A percentile compares a stretch with the other conserved stretches of the same genome.
Evolutionary conservation across 306 rosid genomes (phyloP).

Genomic region (Quercus aquifolioides): DNA sequence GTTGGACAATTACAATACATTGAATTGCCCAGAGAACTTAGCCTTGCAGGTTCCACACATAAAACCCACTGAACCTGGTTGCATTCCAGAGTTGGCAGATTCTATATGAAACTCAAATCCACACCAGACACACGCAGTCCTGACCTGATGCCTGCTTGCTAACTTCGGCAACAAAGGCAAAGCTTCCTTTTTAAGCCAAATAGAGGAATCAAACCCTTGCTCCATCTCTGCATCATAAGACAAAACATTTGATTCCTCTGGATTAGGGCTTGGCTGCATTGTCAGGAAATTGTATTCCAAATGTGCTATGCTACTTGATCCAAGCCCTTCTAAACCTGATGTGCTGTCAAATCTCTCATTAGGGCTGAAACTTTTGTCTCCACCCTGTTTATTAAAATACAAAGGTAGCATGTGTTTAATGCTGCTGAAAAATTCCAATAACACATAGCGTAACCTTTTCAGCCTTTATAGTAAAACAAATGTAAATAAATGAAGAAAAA

Average conservation of each 20-base stretch:
- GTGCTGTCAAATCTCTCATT: slow-evolving; percentile 11
- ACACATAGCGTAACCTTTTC: background rate
- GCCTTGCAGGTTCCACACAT: slow-evolving; percentile 39
- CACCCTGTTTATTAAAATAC: slow-evolving; percentile 27
- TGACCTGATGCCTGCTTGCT: slow-evolving; percentile 4
- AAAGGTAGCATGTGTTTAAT: background rate
- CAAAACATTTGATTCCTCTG: slow-evolving; percentile 20
- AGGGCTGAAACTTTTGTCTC: slow-evolving; percentile 1
- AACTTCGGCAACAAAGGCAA: slow-evolving; percentile 17
- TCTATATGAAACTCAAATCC: slow-evolving; percentile 24
- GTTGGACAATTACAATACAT: slow-evolving; percentile 36
- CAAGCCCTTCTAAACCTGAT: slow-evolving; percentile 19
- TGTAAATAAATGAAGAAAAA: background rate
- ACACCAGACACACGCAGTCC: slow-evolving; percentile 32
- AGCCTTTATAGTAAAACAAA: background rate
- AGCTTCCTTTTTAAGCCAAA: slow-evolving; percentile 26
- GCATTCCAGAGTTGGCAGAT: slow-evolving; percentile 10
- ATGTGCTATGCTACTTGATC: slow-evolving; percentile 1
- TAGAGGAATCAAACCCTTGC: slow-evolving; percentile 21
- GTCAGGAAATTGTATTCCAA: slow-evolving; percentile 11
- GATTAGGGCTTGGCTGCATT: slow-evolving; percentile 14
- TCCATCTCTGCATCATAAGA: slow-evolving; percentile 14
- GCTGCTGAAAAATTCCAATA: background rate
- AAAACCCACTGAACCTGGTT: slow-evolving; percentile 30
- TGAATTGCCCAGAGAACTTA: slow-evolving; percentile 26